phyloP scores from a whole-genome alignment of 371 early-diverging fungal species.

The Massospora cicadina region DNA sequence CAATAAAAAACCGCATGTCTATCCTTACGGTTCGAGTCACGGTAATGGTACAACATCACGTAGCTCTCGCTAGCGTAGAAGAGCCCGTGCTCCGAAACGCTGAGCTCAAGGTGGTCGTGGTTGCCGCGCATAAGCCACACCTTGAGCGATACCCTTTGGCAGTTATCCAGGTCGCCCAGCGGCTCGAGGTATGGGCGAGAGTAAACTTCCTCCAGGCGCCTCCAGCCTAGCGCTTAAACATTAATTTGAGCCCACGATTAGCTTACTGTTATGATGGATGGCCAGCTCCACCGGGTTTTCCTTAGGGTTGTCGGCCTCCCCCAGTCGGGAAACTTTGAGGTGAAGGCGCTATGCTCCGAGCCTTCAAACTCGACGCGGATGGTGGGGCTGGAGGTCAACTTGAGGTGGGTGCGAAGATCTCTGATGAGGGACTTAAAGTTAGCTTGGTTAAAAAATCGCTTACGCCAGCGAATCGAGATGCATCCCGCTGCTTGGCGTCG shows the following conservation, averaged over 20 bases:
- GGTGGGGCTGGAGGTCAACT: neutral
- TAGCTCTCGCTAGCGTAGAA: slow-evolving; percentile 9
- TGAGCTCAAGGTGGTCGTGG: neutral
- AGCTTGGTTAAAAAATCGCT: neutral
- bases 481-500: slow-evolving; percentile 6
- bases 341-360: neutral
- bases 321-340: slow-evolving; percentile 8
- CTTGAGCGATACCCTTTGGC: neutral
- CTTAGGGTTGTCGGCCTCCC: neutral
- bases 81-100: neutral
- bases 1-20: slow-evolving; percentile 9
- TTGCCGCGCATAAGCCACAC: slow-evolving; percentile 7
- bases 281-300: neutral
- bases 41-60: slow-evolving; percentile 3
- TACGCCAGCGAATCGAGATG: slow-evolving; percentile 8
- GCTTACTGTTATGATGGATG: neutral
- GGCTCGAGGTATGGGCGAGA: neutral
- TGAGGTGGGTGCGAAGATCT: neutral
- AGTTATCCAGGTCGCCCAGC: neutral
- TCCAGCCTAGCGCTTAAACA: neutral
- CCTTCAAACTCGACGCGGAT: slow-evolving; percentile 9
- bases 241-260: neutral
- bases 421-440: neutral
- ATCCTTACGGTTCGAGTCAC: neutral
- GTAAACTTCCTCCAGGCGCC: neutral